Percentiles rank a stretch among this genome's conserved stretches.
Conservation (phyloP, 2,329 filamentous ascomycete species). For the Berkeleyomyces basicola region DNA sequence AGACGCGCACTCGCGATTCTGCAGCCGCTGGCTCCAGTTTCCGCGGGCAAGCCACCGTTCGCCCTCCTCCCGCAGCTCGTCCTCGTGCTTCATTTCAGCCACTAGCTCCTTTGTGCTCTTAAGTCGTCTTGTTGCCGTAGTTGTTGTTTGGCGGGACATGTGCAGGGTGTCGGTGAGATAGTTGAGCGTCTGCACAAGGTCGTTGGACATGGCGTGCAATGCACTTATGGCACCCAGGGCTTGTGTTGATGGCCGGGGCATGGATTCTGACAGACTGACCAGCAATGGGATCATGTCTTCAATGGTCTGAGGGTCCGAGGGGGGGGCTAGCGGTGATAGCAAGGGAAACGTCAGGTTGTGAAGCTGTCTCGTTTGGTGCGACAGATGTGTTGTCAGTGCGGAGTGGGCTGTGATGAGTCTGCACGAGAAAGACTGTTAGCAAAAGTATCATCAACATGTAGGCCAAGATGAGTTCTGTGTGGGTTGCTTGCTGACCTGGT, state of each 20-base stretch:
- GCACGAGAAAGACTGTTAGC: conserved; percentile 2
- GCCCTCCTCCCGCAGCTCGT: conserved; percentile 67
- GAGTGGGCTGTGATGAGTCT: conserved; percentile 63
- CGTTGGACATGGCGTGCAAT: conserved; percentile 53
- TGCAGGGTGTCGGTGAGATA: conserved; percentile 82
- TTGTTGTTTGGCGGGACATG: conserved; percentile 81
- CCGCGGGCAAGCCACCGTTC: conserved; percentile 65
- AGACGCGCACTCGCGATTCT: conserved; percentile 61
- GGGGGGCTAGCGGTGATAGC: conserved; percentile 48
- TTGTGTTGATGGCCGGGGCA: conserved; percentile 47
- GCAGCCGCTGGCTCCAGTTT: conserved; percentile 65
- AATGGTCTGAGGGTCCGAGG: conserved; percentile 46
- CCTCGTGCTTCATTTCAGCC: conserved; percentile 66
- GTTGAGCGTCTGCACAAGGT: conserved; percentile 64
- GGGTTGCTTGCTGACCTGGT: conserved; percentile 38
- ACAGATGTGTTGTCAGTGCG: conserved; percentile 56
- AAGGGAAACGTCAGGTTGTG: conserved; percentile 57
- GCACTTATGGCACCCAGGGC: conserved; percentile 50
- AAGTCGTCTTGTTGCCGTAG: conserved; percentile 61
- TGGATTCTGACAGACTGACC: conserved; percentile 43
- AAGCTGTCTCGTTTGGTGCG: conserved; percentile 58
- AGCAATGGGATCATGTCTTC: conserved; percentile 55
- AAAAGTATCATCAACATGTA: background rate
- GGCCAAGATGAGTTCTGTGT: background rate
- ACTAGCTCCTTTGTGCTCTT: conserved; percentile 73